Conservation (phyloP, 2,329 filamentous ascomycete species). For the Ophiosphaerella herpotricha region DNA sequence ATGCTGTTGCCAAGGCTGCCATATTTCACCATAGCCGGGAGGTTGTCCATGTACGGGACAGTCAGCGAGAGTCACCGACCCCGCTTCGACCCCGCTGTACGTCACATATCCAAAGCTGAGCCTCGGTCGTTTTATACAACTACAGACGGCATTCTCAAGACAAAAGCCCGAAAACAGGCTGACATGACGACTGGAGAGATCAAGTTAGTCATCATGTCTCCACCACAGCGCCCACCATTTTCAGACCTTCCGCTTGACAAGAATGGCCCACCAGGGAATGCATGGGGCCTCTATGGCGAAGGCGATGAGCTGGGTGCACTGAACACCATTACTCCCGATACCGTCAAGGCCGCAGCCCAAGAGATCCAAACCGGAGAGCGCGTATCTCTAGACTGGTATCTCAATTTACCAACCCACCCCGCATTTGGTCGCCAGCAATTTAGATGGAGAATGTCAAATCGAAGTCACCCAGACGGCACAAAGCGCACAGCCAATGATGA, state of each 20-base stretch:
- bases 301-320: constrained; percentile 60
- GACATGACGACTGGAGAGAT: no score
- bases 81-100: constrained; percentile 27
- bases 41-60: constrained; percentile 7
- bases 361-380: constrained; percentile 53
- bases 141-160: neutral
- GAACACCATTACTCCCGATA: constrained; percentile 58
- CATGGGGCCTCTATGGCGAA: constrained; percentile 61
- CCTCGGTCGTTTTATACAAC: neutral
- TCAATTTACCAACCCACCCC: constrained; percentile 47
- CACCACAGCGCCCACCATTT: constrained; percentile 45
- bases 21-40: no score
- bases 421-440: constrained; percentile 44
- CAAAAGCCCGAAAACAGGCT: no score
- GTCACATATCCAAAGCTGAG: constrained; percentile 13
- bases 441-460: constrained; percentile 34
- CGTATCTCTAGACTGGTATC: constrained; percentile 46
- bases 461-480: constrained; percentile 32
- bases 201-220: constrained; percentile 13
- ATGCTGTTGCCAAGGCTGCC: neutral
- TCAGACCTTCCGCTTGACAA: constrained; percentile 56
- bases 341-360: constrained; percentile 48
- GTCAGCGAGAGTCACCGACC: constrained; percentile 16
- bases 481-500: constrained; percentile 46
- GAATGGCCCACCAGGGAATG: constrained; percentile 57